Conservation (phyloP, 2,329 filamentous ascomycete genomes). For the Ophiognomonia clavigignenti-juglandacearum region DNA sequence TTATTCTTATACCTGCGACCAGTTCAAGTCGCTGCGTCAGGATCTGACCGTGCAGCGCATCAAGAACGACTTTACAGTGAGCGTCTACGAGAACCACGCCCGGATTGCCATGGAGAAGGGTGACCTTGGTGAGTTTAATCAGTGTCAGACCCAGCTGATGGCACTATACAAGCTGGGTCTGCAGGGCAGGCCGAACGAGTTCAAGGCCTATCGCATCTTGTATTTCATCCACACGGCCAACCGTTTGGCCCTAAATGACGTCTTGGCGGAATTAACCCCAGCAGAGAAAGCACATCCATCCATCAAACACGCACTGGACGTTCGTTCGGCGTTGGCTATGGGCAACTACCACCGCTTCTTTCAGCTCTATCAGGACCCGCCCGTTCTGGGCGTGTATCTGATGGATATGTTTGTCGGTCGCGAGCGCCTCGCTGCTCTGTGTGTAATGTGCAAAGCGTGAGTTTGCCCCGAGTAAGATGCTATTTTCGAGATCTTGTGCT, state of each 20-base stretch:
- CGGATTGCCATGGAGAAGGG: constrained; percentile 96
- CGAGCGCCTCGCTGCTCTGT: constrained; percentile 84
- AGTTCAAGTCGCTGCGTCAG: constrained; percentile 97
- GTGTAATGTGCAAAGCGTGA: constrained; percentile 92
- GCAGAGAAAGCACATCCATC: constrained; percentile 84
- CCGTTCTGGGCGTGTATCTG: constrained; percentile 86
- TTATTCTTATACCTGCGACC: constrained; percentile 96
- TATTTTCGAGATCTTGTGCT: constrained; percentile 29
- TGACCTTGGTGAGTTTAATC: constrained; percentile 99
- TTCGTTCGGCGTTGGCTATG: constrained; percentile 85
- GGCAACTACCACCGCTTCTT: constrained; percentile 99
- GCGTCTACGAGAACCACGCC: constrained; percentile 95
- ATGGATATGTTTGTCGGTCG: constrained; percentile 99
- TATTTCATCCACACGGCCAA: constrained; percentile 99
- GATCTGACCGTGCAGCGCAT: constrained; percentile 97
- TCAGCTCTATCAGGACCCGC: constrained; percentile 87
- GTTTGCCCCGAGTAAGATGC: constrained; percentile 34
- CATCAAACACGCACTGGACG: constrained; percentile 86
- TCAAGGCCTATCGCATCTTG: constrained; percentile 98
- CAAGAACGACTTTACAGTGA: constrained; percentile 93
- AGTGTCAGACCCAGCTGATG: constrained; percentile 97
- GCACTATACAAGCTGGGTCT: constrained; percentile 83
- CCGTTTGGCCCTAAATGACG: constrained; percentile 95
- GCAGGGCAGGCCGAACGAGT: constrained; percentile 87
- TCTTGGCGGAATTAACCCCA: constrained; percentile 96